Evolutionary conservation across 257 asterid genomes (phyloP).

Genomic region (Pogostemon cablin): DNA sequence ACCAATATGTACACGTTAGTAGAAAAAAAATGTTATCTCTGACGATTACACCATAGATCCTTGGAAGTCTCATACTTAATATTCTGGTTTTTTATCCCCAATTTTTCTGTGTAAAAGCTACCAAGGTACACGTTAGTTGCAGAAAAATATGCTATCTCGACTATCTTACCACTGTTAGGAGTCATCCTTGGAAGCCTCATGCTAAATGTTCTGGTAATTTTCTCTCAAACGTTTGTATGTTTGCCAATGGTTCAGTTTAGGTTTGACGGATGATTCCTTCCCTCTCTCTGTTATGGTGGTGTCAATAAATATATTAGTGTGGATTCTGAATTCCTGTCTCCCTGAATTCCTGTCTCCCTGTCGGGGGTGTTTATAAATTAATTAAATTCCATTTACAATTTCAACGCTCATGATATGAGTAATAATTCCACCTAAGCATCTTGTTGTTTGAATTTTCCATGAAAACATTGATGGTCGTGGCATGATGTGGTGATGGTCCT

Average conservation of each 20-base stretch:
- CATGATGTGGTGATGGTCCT: slow-evolving; percentile 8
- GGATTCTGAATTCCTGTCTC: neutral
- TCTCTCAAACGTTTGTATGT: neutral
- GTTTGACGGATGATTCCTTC: neutral
- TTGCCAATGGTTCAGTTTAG: neutral
- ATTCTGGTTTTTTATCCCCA: neutral
- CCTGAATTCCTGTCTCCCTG: neutral
- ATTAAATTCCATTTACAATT: neutral
- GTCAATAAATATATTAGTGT: neutral
- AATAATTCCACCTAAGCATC: neutral
- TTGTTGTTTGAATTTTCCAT: neutral
- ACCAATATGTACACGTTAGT: neutral
- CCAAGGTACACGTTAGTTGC: neutral
- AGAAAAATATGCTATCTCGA: neutral
- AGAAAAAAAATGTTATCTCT: neutral
- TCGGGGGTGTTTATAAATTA: neutral
- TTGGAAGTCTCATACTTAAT: neutral
- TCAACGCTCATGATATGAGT: neutral
- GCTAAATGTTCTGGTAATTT: neutral
- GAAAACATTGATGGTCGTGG: neutral
- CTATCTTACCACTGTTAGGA: neutral
- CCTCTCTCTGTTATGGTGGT: neutral
- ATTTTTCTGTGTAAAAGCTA: neutral
- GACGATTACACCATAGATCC: neutral
- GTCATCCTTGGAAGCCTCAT: neutral